Percentiles rank a stretch among this genome's conserved stretches.
These are phyloP conservation scores for Cardiospermum halicacabum DNA, from an alignment of 345 rosid genomes.

Conservation along the genomic window DNA sequence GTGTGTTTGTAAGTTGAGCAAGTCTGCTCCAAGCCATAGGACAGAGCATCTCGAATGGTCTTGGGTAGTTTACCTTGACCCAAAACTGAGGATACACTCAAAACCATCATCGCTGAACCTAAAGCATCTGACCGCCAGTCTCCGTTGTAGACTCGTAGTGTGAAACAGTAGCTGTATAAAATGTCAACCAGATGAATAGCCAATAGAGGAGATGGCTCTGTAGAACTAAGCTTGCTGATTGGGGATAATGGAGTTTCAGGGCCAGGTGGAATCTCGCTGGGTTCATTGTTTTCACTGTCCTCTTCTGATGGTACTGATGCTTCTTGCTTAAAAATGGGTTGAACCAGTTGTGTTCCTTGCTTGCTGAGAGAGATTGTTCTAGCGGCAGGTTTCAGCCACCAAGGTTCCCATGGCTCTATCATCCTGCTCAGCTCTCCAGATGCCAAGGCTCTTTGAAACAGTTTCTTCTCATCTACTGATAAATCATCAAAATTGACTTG, in stretches of 20 bases:
- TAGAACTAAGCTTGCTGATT: slow-evolving; percentile 48
- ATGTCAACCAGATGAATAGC: slow-evolving; percentile 73
- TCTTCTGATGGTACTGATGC: slow-evolving; percentile 19
- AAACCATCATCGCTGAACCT: slow-evolving; percentile 54
- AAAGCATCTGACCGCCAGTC: slow-evolving; percentile 72
- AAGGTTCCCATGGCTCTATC: slow-evolving; percentile 94
- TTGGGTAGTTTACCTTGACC: slow-evolving; percentile 65
- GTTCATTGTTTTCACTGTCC: slow-evolving; percentile 14
- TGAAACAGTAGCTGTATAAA: slow-evolving; percentile 68
- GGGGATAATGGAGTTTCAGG: slow-evolving; percentile 59
- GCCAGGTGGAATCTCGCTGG: slow-evolving; percentile 60
- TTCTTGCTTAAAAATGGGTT: slow-evolving; percentile 31
- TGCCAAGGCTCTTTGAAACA: slow-evolving; percentile 74
- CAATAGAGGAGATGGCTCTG: slow-evolving; percentile 68
- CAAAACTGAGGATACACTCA: slow-evolving; percentile 61
- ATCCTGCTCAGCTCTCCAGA: slow-evolving; percentile 87
- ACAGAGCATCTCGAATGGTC: slow-evolving; percentile 53
- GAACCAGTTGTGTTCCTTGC: slow-evolving; percentile 62
- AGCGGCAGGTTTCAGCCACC: slow-evolving; percentile 86
- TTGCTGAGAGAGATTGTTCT: slow-evolving; percentile 47
- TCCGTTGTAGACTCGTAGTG: slow-evolving; percentile 81
- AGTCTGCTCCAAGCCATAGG: slow-evolving; percentile 66
- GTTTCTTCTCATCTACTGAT: slow-evolving; percentile 67
- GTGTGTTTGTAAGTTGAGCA: slow-evolving; percentile 70
- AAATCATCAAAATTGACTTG: slow-evolving; percentile 59